Base-by-base conservation (phyloP, 768 basidiomycete genomes). In the Exsudoporus frostii region DNA sequence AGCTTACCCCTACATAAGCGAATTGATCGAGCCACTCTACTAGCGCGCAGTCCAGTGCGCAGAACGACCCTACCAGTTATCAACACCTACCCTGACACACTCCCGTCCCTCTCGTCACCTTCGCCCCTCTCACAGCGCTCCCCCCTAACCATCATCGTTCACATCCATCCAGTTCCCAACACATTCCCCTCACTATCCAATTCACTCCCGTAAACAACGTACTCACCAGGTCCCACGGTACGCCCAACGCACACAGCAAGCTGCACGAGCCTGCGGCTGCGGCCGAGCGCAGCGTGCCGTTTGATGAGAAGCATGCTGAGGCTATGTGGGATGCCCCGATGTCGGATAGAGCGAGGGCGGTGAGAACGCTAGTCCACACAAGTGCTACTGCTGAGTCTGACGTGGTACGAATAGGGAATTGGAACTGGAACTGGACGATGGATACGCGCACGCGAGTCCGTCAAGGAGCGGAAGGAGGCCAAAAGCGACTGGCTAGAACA, bases 301-400 rank as follows among this genome's bases (percentile, higher is more conserved):
- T 81, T 84, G 38, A 80, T 75, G n/a, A 86, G 70, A 36, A 87
- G 77, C 75, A 86, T 80, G 61, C 76, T 83, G 41, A 82, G 67
- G 7, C 83, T 86, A 7, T 50, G 32, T 17, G 57, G 54, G 33
- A 63, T 36, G 39, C 45, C 0, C 30, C 61, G 4, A 59, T n/a
- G 15, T 54, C 63, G 17, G 76, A 76, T 7, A 78, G 55, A 0
- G 65, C 56, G 45, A 85, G 66, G 8, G 78, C 57, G 5, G 73
- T 15, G 0, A 67, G 65, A 17, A 86, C 76, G 4, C 76, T 77
- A 2, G 70, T 53, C 82, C 83, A 85, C 20, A 84, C 60, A 8
- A 74, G 36, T 8, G 58, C 63, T 19, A 57, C 61, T 14, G 65
- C 56, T 3, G 46, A 38, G 0, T 54, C 36, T 7, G 50, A 53